Evolutionary conservation across 805 yeast species (phyloP), one percentile per base, ranked within the genome.

Genomic region (Blastobotrys mokoenaii): DNA sequence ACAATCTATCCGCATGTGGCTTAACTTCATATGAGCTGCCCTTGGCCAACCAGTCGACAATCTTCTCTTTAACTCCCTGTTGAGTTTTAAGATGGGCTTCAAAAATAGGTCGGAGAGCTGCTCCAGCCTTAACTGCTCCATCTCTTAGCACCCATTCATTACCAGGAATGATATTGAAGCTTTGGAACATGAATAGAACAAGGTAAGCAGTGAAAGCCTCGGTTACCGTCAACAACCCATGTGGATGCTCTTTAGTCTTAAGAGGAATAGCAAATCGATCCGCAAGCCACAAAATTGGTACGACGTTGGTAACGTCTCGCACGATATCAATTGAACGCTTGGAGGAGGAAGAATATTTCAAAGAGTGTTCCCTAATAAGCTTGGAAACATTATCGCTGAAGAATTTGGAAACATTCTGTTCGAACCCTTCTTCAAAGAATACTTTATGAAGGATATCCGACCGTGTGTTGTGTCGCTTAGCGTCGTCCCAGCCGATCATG

Each of bases 1-100:
- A 37, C 40, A 37, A 14, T 37, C 40, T 37, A 11, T 37, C 40
- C 7, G 40, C 40, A 12, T 37, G 40, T 7, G 27, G 30, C 22
- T 37, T 37, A 3, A 37, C 40, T 37, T 37, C 40, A 14, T 17
- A 37, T 20, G 40, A 11, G 17, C 40, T 37, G 14, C 40, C 40
- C 40, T 37, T 37, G 29, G 40, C 40, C 11, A 37, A 22, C 40
- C 40, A 37, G 11, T 37, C 40, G 30, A 37, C 40, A 37, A 37
- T 15, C 30, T 37, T 37, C 22, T 37, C 40, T n/a, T 17, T 18
- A 11, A 37, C 14, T 3, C 40, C 40, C 11, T 22, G 40, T n/a
- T 37, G 40, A 12, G 40, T 37, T 18, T 37, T 37, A 15, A 37
- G 30, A 20, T 37, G 40, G 6, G 40, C 40, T 37, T 37, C 40